phyloP scores from a whole-genome alignment of 129 eudicot species.

The Pittosporum tobira region DNA sequence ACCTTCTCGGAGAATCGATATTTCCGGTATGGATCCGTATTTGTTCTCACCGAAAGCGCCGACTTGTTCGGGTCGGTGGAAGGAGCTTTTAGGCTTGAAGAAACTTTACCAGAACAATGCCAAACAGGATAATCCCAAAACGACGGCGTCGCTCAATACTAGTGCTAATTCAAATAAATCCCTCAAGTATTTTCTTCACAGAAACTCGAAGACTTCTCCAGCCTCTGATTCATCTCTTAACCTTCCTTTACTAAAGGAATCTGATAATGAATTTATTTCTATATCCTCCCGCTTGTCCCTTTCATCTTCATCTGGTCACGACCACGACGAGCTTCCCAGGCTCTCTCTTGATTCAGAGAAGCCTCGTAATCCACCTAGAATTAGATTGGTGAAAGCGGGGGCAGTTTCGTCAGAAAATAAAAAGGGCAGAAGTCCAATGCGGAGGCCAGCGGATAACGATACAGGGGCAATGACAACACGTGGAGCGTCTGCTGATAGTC shows the following conservation, averaged over 20 bases:
- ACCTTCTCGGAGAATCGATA: conserved; percentile 21
- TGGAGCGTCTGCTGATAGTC: conserved; percentile 63
- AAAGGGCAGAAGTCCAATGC: conserved; percentile 31
- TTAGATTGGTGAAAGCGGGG: conserved; percentile 30
- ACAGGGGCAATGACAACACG: conserved; percentile 10
- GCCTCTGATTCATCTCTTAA: conserved; percentile 37
- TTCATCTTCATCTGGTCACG: conserved; percentile 63
- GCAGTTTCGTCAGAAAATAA: conserved; percentile 23
- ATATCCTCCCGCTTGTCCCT: conserved; percentile 58
- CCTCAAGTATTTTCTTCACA: conserved; percentile 42
- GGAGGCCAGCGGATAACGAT: conserved; percentile 26
- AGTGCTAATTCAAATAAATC: conserved; percentile 26
- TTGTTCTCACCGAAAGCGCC: conserved; percentile 89
- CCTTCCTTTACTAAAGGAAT: conserved; percentile 49
- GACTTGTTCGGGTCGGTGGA: conserved; percentile 85
- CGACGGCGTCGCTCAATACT: conserved; percentile 15
- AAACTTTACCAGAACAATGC: conserved; percentile 37
- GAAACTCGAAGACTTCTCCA: conserved; percentile 43
- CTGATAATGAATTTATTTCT: conserved; percentile 38
- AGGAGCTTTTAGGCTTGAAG: conserved; percentile 65
- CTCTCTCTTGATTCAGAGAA: conserved; percentile 60
- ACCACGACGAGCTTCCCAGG: conserved; percentile 61
- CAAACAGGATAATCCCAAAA: conserved; percentile 27
- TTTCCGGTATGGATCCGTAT: conserved; percentile 37
- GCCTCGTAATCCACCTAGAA: conserved; percentile 30